Base-by-base conservation (phyloP, 108 stramenopile species). In the Cyclotella distinguenda region DNA sequence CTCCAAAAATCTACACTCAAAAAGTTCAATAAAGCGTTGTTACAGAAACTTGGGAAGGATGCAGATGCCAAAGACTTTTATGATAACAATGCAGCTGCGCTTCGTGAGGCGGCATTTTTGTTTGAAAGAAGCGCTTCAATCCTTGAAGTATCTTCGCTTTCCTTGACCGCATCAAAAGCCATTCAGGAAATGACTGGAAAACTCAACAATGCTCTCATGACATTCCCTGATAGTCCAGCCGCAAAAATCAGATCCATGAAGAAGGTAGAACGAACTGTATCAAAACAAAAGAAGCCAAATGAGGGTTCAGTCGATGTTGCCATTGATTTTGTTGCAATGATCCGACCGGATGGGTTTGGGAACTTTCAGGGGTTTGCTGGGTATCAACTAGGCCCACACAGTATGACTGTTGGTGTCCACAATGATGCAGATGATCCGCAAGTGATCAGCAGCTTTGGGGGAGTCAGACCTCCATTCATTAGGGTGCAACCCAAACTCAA, bases 401-500 rank as follows among this genome's bases (percentile, higher is more conserved):
- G 82, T 60, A 64, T 91, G 42, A 94, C 86, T 11, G 84, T 91
- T 54, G 93, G 93, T 16, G 77, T 91, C 33, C 84, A 86, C 72
- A 94, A 94, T 57, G 93, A 94, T 80, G 93, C 93, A 15, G 93
- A 94, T 52, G 88, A 89, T 77, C 93, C 93, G 30, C 78, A 84
- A 63, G 75, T 84, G 12, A 86, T 94, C 78, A 64, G 85, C 25
- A 81, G 86, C 23, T 89, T 94, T 70, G 93, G 90, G 23, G 93
- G 93, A 18, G 86, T 88, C 4, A 73, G 93, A 56, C 93, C 93
- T 42, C 93, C 93, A 4, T 79, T 94, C 39, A 70, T 94, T 35
- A 82, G 93, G 52, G 78, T 94, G 9, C 93, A 94, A 72, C 89
- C 89, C 10, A 94, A 94, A 72, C 72, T 94, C 28, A 85, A 87